Evolutionary conservation across 352 stramenopile species (phyloP).

Genomic region (Plasmopara viticola): DNA sequence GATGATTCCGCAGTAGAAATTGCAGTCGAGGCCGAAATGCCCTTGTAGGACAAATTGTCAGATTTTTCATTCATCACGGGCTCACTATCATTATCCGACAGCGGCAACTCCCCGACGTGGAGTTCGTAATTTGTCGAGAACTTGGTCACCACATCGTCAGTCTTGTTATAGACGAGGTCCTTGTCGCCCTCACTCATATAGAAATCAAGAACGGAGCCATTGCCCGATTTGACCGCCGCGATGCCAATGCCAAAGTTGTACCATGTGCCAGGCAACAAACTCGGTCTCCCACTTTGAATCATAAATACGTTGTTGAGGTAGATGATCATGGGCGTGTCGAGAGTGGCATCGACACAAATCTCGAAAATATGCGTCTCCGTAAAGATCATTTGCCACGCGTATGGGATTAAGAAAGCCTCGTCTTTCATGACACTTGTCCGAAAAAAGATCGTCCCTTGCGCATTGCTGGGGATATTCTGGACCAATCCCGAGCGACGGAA

Average conservation of each 20-base stretch:
- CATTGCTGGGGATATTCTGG: constrained; percentile 28
- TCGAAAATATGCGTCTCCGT: constrained; percentile 45
- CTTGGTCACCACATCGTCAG: constrained; percentile 23
- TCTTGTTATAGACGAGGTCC: constrained; percentile 24
- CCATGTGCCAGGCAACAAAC: constrained; percentile 42
- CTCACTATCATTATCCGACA: constrained; percentile 8
- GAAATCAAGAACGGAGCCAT: constrained; percentile 23
- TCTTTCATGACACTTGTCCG: constrained; percentile 43
- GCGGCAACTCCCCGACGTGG: constrained; percentile 6
- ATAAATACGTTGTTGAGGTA: constrained; percentile 26
- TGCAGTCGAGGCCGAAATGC: constrained; percentile 9
- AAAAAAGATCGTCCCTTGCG: constrained; percentile 36
- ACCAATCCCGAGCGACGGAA: constrained; percentile 10
- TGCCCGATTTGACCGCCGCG: constrained; percentile 8
- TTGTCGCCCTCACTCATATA: constrained; percentile 33
- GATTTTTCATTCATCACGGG: constrained; percentile 13
- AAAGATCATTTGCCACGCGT: constrained; percentile 16
- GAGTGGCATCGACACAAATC: constrained; percentile 37
- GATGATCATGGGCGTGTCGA: constrained; percentile 33
- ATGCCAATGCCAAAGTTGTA: too few relatives aligned
- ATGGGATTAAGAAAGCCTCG: constrained; percentile 31
- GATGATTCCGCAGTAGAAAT: constrained; percentile 2
- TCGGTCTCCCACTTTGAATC: constrained; percentile 40
- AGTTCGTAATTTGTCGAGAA: constrained; percentile 26
- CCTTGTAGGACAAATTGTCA: constrained; percentile 16